Base-by-base conservation (phyloP, 345 rosid genomes). In the Theobroma cacao region DNA sequence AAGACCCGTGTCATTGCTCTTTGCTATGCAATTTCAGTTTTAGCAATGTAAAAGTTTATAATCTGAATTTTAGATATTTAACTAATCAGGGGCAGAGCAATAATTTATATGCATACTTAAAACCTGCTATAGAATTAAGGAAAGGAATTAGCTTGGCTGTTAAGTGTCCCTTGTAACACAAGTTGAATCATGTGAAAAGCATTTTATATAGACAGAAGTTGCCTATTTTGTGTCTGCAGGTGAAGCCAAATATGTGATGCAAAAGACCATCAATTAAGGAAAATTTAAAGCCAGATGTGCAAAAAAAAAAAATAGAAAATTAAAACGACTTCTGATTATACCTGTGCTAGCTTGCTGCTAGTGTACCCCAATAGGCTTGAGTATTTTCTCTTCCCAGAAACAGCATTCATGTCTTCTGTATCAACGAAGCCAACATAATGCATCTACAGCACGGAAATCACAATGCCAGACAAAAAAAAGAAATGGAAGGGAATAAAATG, bases 341-440 rank as follows among this genome's bases (percentile, higher is more conserved):
- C 99, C 99, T 96, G 95, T 53, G 99, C 98, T 63, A 96, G 88
- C 89, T 96, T 96, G 93, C 92, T 84, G 80, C 86, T 79, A 56
- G 88, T 13, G 77, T 95, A 95, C 76, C 97, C 98, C 60, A 89
- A 69, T 13, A 92, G 76, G 82, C 97, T 93, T 72, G 98, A 77
- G 84, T 78, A 93, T 78, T 93, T 93, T 79, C 91, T 83, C 83
- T 82, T 93, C 59, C 98, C 97, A 77, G 92, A 87, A 71, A 80
- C 88, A 66, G 89, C 86, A 84, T 93, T 91, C 94, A 95, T 93
- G 80, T 95, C 98, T 80, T 93, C 94, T 13, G 95, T 87, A 81
- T 93, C 93, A 82, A 93, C 92, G 74, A 91, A 92, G 79, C 98
- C 97, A 33, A 95, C 90, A 78, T 92, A 87, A 82, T 95, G 98